These are phyloP conservation scores for Podospora bellae-mahoneyi DNA, from an alignment of 495 filamentous ascomycete genomes.

Conservation along the genomic window DNA sequence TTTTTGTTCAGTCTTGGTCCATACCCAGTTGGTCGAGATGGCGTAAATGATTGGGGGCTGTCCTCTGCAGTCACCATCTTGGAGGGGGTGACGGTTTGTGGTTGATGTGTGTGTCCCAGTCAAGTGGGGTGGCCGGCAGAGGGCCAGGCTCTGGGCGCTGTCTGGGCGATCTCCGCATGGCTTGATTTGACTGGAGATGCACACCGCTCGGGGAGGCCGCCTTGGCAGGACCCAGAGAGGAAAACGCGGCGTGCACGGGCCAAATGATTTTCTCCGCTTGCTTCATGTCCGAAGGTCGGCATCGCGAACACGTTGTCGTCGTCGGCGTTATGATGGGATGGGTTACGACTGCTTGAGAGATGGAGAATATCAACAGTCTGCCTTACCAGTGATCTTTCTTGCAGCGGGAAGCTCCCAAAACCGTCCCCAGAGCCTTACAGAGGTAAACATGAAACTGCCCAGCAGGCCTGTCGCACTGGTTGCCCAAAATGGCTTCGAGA, in stretches of 20 bases:
- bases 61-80: background rate
- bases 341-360: background rate
- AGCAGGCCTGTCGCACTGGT: constrained; percentile 24
- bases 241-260: constrained; percentile 8
- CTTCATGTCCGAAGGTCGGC: background rate
- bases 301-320: background rate
- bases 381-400: background rate
- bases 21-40: constrained; percentile 2
- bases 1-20: background rate
- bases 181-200: background rate
- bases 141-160: background rate
- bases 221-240: constrained; percentile 21
- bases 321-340: background rate
- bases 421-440: background rate
- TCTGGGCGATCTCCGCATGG: background rate
- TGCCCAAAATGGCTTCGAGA: constrained; percentile 24
- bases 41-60: no score
- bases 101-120: background rate
- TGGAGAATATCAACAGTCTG: background rate
- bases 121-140: background rate
- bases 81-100: no score
- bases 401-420: background rate
- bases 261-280: constrained; percentile 1
- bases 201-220: constrained; percentile 23
- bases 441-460: constrained; percentile 3